Conservation (phyloP, 163 green algal species). For the Prototheca cutis region DNA sequence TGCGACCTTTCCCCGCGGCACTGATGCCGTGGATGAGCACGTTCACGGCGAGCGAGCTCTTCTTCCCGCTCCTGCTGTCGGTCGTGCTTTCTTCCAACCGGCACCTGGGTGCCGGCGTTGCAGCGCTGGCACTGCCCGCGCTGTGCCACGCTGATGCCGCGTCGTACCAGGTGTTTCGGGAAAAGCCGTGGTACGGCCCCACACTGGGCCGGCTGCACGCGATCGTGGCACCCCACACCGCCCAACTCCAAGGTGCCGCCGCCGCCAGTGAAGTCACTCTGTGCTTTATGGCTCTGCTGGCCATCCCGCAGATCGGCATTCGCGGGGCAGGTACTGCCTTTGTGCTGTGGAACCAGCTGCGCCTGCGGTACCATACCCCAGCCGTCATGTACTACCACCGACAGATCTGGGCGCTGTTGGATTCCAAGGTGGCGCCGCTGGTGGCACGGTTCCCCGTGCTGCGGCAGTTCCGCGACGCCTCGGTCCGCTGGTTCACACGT, state of each 20-base stretch:
- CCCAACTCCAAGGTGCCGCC: neutral
- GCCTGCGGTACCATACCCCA: neutral
- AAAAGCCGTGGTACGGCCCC: neutral
- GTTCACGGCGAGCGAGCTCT: neutral
- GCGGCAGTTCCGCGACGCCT: neutral
- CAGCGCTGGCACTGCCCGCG: neutral
- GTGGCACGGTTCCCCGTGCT: neutral
- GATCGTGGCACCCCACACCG: neutral
- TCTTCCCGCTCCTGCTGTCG: neutral
- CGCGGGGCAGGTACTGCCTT: slow-evolving; percentile 5
- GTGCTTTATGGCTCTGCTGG: neutral
- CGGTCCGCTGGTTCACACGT: neutral
- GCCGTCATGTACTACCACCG: neutral
- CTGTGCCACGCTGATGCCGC: neutral
- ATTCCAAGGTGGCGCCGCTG: no score
- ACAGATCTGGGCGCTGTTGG: neutral
- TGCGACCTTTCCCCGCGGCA: neutral
- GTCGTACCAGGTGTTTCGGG: neutral
- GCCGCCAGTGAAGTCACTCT: neutral
- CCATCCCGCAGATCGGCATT: neutral
- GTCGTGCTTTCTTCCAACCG: neutral
- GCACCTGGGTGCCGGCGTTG: neutral
- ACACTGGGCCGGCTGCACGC: neutral
- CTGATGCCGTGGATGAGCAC: neutral
- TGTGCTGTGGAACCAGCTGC: slow-evolving; percentile 7